These are phyloP conservation scores for Solanum paucissectum DNA, from an alignment of 257 asterid species.

Conservation along the genomic window DNA sequence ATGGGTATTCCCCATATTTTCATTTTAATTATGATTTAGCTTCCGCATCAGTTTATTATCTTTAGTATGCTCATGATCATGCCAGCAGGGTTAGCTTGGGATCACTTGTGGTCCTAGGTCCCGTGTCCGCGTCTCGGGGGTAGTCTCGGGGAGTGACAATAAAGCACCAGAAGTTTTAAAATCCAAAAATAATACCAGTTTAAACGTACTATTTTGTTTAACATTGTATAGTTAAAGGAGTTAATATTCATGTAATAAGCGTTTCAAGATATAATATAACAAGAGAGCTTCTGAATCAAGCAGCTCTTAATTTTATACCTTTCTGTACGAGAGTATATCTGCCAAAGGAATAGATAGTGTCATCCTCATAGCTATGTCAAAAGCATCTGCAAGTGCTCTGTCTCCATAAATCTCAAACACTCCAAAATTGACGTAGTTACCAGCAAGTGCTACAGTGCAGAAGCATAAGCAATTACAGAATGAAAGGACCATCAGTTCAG, in stretches of 20 bases:
- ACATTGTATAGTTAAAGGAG: neutral
- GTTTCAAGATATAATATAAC: neutral
- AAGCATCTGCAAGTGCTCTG: constrained; percentile 96
- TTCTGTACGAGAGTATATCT: constrained; percentile 90
- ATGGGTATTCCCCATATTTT: too few species aligned
- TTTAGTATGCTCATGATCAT: too few species aligned
- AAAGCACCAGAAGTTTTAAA: neutral
- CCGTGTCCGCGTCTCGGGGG: too few species aligned
- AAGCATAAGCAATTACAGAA: constrained; percentile 6
- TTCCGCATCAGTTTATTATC: too few species aligned
- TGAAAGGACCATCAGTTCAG: neutral
- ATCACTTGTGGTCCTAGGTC: too few species aligned
- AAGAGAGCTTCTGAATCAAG: neutral
- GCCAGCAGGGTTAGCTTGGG: too few species aligned
- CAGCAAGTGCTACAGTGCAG: constrained; percentile 65
- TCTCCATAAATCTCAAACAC: constrained; percentile 98
- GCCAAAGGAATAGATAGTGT: constrained; percentile 70
- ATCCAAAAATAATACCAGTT: neutral
- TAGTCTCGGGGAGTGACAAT: too few species aligned
- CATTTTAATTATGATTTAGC: too few species aligned
- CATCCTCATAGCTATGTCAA: constrained; percentile 84
- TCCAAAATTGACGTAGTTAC: constrained; percentile 95
- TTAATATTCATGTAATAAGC: neutral
- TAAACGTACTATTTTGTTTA: neutral
- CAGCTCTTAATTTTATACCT: constrained; percentile 32